Conservation (phyloP, 805 yeast species). For the Maudiozyma bulderi region DNA sequence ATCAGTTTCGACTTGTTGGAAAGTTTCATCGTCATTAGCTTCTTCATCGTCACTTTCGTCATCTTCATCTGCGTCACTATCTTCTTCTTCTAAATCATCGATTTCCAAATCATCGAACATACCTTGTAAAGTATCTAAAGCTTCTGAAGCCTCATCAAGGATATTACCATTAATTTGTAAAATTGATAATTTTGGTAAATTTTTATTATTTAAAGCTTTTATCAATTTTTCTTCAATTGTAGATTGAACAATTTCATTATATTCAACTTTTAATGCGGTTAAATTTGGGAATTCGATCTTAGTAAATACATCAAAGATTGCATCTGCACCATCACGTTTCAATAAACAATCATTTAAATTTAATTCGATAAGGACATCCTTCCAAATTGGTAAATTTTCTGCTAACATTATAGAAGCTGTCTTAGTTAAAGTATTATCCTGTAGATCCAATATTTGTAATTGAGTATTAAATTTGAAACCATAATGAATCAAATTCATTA, state of each 20-base stretch:
- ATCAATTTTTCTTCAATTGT: conserved; percentile 46
- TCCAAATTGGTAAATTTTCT: conserved; percentile 52
- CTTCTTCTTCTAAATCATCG: conserved; percentile 85
- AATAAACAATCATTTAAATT: conserved; percentile 84
- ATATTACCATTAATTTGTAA: conserved; percentile 91
- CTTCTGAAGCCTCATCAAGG: conserved; percentile 78
- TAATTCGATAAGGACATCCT: conserved; percentile 53
- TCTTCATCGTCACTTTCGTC: conserved; percentile 33
- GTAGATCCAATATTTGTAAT: conserved; percentile 69
- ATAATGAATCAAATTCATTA: conserved; percentile 56
- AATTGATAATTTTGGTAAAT: conserved; percentile 48
- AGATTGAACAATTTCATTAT: conserved; percentile 69
- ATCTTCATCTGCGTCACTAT: conserved; percentile 44
- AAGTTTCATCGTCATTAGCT: conserved; percentile 31
- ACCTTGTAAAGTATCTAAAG: conserved; percentile 48
- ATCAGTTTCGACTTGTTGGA: conserved; percentile 42
- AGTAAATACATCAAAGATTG: conserved; percentile 41
- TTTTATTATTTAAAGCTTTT: conserved; percentile 41
- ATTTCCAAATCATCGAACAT: conserved; percentile 81
- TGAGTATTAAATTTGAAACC: conserved; percentile 59
- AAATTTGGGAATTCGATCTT: conserved; percentile 36
- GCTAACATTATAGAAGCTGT: conserved; percentile 60
- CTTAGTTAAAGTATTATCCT: conserved; percentile 87
- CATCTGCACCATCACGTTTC: conserved; percentile 64
- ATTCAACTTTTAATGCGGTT: conserved; percentile 64